Evolutionary conservation across 148 eudicot genomes (phyloP), one percentile per base, ranked within the genome.

Genomic region (Persicaria maculosa): DNA sequence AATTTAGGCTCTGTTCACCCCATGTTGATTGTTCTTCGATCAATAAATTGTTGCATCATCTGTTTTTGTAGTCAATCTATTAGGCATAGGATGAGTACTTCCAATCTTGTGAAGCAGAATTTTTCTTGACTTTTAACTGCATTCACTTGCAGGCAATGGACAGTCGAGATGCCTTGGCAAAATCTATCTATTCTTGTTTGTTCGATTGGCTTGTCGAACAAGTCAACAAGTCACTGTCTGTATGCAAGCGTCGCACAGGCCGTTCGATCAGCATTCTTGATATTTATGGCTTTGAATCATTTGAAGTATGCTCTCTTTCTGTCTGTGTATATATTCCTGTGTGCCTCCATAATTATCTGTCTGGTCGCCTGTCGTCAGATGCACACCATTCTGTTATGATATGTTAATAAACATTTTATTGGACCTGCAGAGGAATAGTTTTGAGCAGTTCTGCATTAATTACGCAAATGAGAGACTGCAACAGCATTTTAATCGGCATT

Each of bases 171-270:
- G 99, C 99, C 47, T 83, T 95, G 81, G 97, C 99, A 47, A 95
- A 95, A 84, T 95, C 99, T 48, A 85, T 95, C 20, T 95, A 95
- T 82, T 90, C 99, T 44, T 95, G 97, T 74, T 84, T 95, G 85
- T 95, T 95, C 85, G 99, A 95, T 84, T 95, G 97, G 97, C 92
- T 95, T 55, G 94, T 95, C 45, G 99, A 95, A 76, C 97, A 95
- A 88, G 85, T 95, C 61, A 95, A 95, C 85, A 92, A 92, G 80
- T 92, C 99, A 71, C 91, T 95, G 54, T 87, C 88, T 71, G 94
- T 90, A 45, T 97, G 96, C 75, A 95, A 95, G 80, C 88, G 90
- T 71, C 90, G 90, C 4, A 88, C 97, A 47, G 99, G 97, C 81
- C 89, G 97, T 82, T 90, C 99, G 80, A 95, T 95, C 82, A 90